Evolutionary conservation across 2,329 filamentous ascomycete genomes (phyloP), one percentile per base, ranked within the genome.

Genomic region (Colletotrichum zoysiae): DNA sequence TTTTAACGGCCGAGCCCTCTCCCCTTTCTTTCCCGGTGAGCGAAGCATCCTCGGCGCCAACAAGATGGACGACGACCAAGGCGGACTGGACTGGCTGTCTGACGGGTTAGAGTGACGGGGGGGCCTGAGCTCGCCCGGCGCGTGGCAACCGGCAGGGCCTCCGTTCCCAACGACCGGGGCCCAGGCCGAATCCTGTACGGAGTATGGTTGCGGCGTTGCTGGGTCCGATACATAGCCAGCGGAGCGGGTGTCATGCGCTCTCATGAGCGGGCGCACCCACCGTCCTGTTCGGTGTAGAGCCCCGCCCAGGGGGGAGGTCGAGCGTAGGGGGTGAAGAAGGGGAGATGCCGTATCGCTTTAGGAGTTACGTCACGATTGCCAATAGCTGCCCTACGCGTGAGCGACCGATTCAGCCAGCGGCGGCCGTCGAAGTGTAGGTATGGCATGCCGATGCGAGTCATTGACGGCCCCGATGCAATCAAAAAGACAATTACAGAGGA

Each of bases 401-500:
- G 30, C 11, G 35, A 35, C 6, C 33, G 60, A 53, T 42, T 44
- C 42, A 40, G 30, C 53, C 26, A 26, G 26, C 26, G 26, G 26
- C 26, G 30, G 23, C 55, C 26, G 5, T 9, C 9, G 20, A 20
- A 20, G 12, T 12, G 14, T 11, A 16, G 7, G 35, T 38, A 38
- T 14, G 23, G 3, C 4, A 33, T 8, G 23, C 11, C 23, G 64
- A 30, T 60, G 59, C 69, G 69, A 71, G 69, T 71, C 69, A 71
- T 71, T 38, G 3, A 44, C 42, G 18, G 18, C 42, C 18, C 14
- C 30, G 30, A 30, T 51, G 33, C 30, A 64, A 71, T 69, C 23
- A 69, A 60, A 69, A 71, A 60, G 65, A 69, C 48, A 71, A 71
- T 71, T 30, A 30, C 16, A 16, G n/a, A 16, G n/a, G 33, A 30